Evolutionary conservation across 2,329 filamentous ascomycete species (phyloP), one percentile per base, ranked within the genome.

Genomic region (Chaetomium sp.): DNA sequence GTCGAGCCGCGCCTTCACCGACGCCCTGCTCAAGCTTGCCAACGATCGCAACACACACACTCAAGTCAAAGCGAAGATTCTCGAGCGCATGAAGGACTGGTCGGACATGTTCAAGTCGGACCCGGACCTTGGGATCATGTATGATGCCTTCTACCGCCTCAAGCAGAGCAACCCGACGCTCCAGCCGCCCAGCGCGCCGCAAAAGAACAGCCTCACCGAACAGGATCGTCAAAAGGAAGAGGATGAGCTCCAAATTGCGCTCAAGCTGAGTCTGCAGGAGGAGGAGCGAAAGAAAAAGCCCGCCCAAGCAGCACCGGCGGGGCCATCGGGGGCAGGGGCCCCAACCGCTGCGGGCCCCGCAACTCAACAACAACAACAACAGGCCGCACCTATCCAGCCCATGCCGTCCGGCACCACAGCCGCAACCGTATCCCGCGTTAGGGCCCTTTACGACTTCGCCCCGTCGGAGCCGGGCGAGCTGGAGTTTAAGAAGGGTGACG

Each of bases 21-120:
- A 99, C 75, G 92, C 94, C 65, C 82, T 99, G 56, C 83, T 98
- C 68, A 89, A 95, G 74, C 85, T 99, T 65, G 93, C 95, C 69
- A 92, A 89, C 79, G 95, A 99, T 78, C 87, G 93, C 79, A 99
- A 96, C 77, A 97, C 94, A 60, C 95, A 98, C 77, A 90, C 90
- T 75, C 92, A 97, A 77, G 95, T 99, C 75, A 98, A 98, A 80
- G 87, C 92, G 69, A 98, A 97, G 85, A 97, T 99, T 70, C 79
- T 98, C 65, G 94, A 98, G 82, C 88, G 93, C 70, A 98, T 98
- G 92, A 89, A 91, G 76, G 92, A 94, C 69, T 99, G 95, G 95
- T 88, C 90, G 64, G 91, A 95, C 73, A 96, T 97, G 91, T 98
- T 98, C 76, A 86, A 87, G 72, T 88, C 85, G 66, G 92, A 97